Evolutionary conservation across 257 asterid genomes (phyloP).

Genomic region (Scutellaria minor): DNA sequence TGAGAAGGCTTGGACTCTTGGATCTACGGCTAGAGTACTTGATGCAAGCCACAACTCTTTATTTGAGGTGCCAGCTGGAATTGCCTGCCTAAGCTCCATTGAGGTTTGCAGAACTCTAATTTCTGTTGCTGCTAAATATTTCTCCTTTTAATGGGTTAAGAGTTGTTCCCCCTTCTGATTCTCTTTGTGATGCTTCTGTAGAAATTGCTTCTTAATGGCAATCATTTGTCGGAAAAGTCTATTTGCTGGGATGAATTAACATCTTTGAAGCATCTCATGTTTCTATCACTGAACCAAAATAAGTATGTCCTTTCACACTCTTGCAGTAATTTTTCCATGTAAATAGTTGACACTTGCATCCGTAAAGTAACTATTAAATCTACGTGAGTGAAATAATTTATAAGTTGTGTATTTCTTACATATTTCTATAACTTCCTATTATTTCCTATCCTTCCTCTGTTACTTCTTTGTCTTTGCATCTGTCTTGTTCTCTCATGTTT

Average conservation of each 20-base stretch:
- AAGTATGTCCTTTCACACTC: constrained; percentile 48
- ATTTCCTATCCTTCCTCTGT: background rate
- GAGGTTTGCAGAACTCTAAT: constrained; percentile 53
- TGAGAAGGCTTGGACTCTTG: constrained; percentile 76
- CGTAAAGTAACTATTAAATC: constrained; percentile 11
- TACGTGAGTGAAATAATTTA: background rate
- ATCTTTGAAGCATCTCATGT: constrained; percentile 61
- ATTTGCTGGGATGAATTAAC: constrained; percentile 80
- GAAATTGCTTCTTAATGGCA: constrained; percentile 71
- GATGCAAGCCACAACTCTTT: constrained; percentile 71
- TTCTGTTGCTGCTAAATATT: constrained; percentile 20
- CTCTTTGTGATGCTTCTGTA: constrained; percentile 40
- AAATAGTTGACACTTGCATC: constrained; percentile 6
- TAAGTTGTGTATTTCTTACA: constrained; percentile 11
- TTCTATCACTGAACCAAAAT: constrained; percentile 69
- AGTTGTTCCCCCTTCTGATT: constrained; percentile 28
- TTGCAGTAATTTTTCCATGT: constrained; percentile 17
- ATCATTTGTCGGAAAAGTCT: constrained; percentile 56
- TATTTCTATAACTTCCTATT: constrained; percentile 10
- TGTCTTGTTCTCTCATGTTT: background rate
- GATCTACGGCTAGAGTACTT: constrained; percentile 65
- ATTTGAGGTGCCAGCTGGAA: constrained; percentile 61
- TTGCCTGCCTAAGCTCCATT: constrained; percentile 55
- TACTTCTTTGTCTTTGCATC: constrained; percentile 1
- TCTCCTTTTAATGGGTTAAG: constrained; percentile 23